phyloP scores from a whole-genome alignment of 2,329 filamentous ascomycete species.

The Diaporthe aspalathi region DNA sequence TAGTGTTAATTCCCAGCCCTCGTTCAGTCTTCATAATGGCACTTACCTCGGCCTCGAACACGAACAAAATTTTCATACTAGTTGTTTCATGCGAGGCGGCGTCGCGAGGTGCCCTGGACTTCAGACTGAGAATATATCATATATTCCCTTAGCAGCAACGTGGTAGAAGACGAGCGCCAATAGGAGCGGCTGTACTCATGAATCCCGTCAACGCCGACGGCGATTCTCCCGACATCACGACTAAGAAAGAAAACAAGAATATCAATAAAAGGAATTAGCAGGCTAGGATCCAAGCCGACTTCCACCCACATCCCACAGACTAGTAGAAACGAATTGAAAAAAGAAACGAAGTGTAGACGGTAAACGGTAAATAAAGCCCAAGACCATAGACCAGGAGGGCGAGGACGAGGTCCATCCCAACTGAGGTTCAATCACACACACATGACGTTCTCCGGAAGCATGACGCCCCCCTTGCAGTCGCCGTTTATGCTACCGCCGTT shows the following conservation, averaged over 20 bases:
- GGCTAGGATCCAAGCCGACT: no score
- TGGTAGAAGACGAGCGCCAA: background rate
- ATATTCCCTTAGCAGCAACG: no score
- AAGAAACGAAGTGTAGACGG: background rate
- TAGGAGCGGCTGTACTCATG: background rate
- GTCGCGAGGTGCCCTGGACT: background rate
- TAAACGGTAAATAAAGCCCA: background rate
- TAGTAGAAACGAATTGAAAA: background rate
- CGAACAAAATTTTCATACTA: background rate
- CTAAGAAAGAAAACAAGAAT: background rate
- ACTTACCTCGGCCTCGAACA: background rate
- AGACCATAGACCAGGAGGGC: background rate
- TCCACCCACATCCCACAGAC: background rate
- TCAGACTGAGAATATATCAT: background rate
- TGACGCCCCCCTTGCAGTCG: conserved; percentile 26
- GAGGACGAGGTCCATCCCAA: background rate
- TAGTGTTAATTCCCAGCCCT: background rate
- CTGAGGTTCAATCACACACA: background rate
- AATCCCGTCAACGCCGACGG: background rate
- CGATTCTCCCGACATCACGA: background rate
- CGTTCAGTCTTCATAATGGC: background rate
- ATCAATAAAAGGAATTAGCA: no score
- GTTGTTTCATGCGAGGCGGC: background rate
- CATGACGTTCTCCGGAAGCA: no score
- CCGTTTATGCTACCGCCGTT: no score